phyloP scores from a whole-genome alignment of 345 rosid species.

The Heritiera fomes region DNA sequence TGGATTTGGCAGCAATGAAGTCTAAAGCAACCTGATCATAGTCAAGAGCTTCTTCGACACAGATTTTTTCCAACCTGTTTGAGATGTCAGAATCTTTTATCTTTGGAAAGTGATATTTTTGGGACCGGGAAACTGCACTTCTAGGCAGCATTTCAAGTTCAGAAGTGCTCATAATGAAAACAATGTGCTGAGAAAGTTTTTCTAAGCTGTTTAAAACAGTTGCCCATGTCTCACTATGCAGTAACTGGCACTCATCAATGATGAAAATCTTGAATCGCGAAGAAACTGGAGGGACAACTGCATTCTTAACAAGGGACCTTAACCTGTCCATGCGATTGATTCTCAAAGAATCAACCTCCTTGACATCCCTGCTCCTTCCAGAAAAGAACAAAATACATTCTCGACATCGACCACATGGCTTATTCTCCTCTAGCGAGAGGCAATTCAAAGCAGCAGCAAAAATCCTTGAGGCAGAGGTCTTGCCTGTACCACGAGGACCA shows the following conservation, averaged over 20 bases:
- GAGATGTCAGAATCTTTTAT: constrained; percentile 66
- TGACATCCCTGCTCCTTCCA: constrained; percentile 67
- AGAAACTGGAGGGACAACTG: constrained; percentile 63
- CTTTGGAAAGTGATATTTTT: constrained; percentile 77
- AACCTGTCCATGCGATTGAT: constrained; percentile 58
- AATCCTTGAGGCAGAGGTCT: constrained; percentile 84
- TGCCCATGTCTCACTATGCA: constrained; percentile 78
- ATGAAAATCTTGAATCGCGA: constrained; percentile 78
- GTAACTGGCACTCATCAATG: constrained; percentile 84
- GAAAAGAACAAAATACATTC: constrained; percentile 70
- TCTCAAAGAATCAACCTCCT: constrained; percentile 73
- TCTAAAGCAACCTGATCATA: constrained; percentile 76
- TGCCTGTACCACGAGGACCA: constrained; percentile 95
- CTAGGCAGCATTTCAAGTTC: constrained; percentile 81
- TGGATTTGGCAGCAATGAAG: constrained; percentile 87
- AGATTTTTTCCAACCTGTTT: constrained; percentile 61
- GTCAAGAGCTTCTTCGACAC: constrained; percentile 68
- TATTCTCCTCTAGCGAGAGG: constrained; percentile 62
- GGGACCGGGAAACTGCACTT: constrained; percentile 72
- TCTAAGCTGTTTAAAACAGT: constrained; percentile 64
- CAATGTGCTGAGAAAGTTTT: constrained; percentile 59
- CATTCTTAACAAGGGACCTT: constrained; percentile 67
- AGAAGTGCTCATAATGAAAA: constrained; percentile 79
- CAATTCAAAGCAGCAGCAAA: constrained; percentile 95
- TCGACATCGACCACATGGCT: constrained; percentile 87